Conservation (phyloP, 1,284 basidiomycete species). For the Moniliophthora roreri region DNA sequence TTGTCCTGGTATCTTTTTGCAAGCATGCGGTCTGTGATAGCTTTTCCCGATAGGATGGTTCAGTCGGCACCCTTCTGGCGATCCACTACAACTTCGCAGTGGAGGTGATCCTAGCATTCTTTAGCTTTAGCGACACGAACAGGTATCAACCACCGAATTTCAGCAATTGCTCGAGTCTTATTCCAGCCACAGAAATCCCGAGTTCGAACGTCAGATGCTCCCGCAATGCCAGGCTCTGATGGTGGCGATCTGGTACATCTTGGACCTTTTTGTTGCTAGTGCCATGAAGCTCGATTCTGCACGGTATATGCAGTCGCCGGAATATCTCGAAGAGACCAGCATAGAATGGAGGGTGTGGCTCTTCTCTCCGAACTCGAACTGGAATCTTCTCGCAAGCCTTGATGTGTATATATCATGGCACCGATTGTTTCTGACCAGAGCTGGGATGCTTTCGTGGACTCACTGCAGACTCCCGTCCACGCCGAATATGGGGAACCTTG, state of each 20-base stretch:
- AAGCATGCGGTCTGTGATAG: background rate
- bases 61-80: no score
- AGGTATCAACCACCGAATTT: conserved; percentile 30
- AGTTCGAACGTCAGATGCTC: conserved; percentile 31
- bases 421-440: conserved; percentile 13
- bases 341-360: conserved; percentile 3
- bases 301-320: conserved; percentile 19
- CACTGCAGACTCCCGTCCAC: no score
- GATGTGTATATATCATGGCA: conserved; percentile 13
- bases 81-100: no score
- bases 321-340: conserved; percentile 1
- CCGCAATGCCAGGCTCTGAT: conserved; percentile 37
- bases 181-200: conserved; percentile 29
- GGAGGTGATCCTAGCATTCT: conserved; percentile 12
- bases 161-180: conserved; percentile 16
- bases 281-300: conserved; percentile 16
- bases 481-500: no score
- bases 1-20: no score
- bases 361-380: conserved; percentile 13
- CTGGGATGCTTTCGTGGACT: conserved; percentile 14
- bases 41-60: no score
- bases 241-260: conserved; percentile 31
- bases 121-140: conserved; percentile 12
- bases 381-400: conserved; percentile 6
- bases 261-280: conserved; percentile 23